Percentiles rank a stretch among this genome's conserved stretches.
Evolutionary conservation across 345 rosid species (phyloP).

Genomic region (Populus davidiana): DNA sequence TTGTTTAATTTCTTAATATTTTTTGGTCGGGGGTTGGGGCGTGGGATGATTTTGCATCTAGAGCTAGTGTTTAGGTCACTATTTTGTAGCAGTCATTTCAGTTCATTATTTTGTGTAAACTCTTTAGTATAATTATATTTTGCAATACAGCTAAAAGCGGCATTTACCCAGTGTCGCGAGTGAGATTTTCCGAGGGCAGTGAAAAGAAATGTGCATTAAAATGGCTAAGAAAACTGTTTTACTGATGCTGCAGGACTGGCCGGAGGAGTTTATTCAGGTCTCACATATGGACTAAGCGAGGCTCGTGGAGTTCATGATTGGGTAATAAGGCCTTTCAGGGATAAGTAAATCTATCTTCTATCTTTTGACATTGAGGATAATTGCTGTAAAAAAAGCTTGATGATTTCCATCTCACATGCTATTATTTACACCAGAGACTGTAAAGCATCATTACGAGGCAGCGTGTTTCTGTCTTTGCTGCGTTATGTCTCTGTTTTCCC

Average conservation of each 20-base stretch:
- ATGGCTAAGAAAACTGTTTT: not conserved
- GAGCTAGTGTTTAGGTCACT: not conserved
- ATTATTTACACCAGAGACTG: no score
- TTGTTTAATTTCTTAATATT: not conserved
- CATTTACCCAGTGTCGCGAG: not conserved
- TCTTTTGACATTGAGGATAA: not conserved
- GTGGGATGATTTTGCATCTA: not conserved
- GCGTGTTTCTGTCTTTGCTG: no score
- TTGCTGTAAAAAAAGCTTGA: not conserved
- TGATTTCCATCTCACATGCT: not conserved
- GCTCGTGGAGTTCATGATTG: conserved; percentile 91
- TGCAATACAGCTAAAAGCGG: no score
- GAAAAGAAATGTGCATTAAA: not conserved
- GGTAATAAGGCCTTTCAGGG: conserved; percentile 44
- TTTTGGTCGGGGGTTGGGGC: not conserved
- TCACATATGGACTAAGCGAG: conserved; percentile 80
- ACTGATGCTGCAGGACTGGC: conserved; percentile 59
- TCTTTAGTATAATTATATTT: not conserved
- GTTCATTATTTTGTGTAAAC: no score
- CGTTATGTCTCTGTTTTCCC: no score
- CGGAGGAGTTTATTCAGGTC: conserved; percentile 85
- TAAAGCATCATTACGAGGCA: no score
- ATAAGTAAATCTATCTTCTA: not conserved
- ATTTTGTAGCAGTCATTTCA: no score
- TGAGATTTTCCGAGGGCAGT: not conserved